phyloP scores from a whole-genome alignment of 2,329 filamentous ascomycete genomes.

The Colletotrichum sp. region DNA sequence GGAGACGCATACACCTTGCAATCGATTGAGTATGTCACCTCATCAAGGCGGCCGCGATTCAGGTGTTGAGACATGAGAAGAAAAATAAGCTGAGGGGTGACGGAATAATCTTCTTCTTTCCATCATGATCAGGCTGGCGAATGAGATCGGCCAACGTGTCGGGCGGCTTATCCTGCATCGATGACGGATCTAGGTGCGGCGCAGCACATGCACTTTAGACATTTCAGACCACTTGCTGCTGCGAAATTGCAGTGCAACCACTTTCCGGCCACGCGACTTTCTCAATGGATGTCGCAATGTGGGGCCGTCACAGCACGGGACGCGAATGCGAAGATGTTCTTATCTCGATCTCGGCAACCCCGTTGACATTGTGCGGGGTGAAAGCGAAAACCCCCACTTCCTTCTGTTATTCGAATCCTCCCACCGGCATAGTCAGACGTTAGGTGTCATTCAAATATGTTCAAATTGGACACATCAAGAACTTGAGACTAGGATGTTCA shows the following conservation, averaged over 20 bases:
- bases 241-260: background rate
- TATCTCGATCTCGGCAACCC: background rate
- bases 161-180: background rate
- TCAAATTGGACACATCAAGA: background rate
- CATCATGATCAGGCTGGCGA: background rate
- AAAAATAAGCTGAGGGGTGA: background rate
- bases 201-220: background rate
- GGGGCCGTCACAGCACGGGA: background rate
- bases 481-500: background rate
- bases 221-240: background rate
- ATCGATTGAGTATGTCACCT: background rate
- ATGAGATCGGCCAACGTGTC: background rate
- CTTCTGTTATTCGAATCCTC: background rate
- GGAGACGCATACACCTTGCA: accelerated
- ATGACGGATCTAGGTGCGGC: background rate
- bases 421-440: background rate
- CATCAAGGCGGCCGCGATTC: background rate
- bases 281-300: background rate
- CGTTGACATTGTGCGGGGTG: background rate
- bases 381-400: background rate
- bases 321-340: background rate
- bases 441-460: background rate
- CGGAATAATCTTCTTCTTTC: background rate
- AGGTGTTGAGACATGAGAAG: background rate
- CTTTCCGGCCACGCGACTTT: background rate